A percentile compares a stretch with the other conserved stretches of the same genome.
These are phyloP conservation scores for Cladophialophora bantiana DNA, from an alignment of 2,329 filamentous ascomycete genomes.

Conservation along the genomic window DNA sequence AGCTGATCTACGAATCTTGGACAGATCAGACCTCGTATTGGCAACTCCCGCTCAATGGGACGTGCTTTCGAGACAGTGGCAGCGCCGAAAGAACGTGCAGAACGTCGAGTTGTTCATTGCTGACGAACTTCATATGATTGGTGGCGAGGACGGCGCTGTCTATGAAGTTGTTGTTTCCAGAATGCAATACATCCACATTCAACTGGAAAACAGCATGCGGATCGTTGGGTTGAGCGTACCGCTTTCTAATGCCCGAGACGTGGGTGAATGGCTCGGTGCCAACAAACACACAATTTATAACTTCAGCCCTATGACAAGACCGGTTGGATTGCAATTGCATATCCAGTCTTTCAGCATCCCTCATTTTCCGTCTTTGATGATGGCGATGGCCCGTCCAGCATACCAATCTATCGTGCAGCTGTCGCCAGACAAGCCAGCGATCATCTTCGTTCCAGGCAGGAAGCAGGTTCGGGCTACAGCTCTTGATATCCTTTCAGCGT, in stretches of 20 bases:
- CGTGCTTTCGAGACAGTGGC: constrained; percentile 93
- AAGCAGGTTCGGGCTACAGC: constrained; percentile 92
- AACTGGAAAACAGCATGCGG: constrained; percentile 82
- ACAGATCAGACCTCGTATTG: constrained; percentile 85
- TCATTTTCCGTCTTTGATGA: constrained; percentile 97
- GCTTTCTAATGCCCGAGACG: constrained; percentile 87
- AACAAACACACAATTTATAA: constrained; percentile 99
- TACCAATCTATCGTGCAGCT: constrained; percentile 88
- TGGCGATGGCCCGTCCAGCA: constrained; percentile 95
- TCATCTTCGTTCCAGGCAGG: constrained; percentile 89
- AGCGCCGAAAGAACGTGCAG: constrained; percentile 93
- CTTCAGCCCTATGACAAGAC: constrained; percentile 90
- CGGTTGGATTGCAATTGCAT: constrained; percentile 88
- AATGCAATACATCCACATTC: constrained; percentile 93
- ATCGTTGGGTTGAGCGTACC: constrained; percentile 92
- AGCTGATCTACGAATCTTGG: constrained; percentile 85
- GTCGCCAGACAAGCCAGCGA: constrained; percentile 84
- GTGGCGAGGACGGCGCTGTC: constrained; percentile 82
- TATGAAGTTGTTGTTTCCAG: constrained; percentile 98
- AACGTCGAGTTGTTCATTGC: constrained; percentile 90
- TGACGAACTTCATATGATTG: constrained; percentile 92
- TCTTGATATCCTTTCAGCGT: constrained; percentile 85
- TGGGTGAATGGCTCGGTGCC: constrained; percentile 97
- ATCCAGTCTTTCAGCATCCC: constrained; percentile 95
- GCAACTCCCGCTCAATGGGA: constrained; percentile 97